Evolutionary conservation across 2,329 filamentous ascomycete genomes (phyloP), one percentile per base, ranked within the genome.

Genomic region (Rhynchosporium agropyri): DNA sequence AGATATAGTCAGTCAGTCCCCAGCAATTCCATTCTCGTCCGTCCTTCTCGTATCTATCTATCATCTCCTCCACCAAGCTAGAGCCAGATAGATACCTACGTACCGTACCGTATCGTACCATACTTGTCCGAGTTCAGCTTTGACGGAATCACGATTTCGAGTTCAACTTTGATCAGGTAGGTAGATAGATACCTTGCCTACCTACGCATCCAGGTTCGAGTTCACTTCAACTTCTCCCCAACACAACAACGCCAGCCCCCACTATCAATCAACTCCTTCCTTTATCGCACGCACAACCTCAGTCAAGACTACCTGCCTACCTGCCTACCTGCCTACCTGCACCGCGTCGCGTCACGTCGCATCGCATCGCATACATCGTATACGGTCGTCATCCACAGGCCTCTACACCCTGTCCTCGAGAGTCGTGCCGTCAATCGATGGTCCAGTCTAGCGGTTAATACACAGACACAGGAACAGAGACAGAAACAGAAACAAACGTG

Each of bases 391-490:
- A 7, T 40, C 13, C 51, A 54, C 51, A 54, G 13, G 33, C 33
- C 43, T 3, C n/a, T 33, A 13, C 40, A 10, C 36, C 36, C 9
- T 40, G n/a, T 36, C 51, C 20, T 54, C 51, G 33, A 54, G 20
- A 40, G 36, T 54, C 29, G n/a, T 42, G 51, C 51, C 36, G 33
- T 54, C 38, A 26, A 12, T 29, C 40, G 38, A 51, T 33, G 48
- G 48, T 29, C 48, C 31, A 36, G 31, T 51, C 29, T 51, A 51
- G 29, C 48, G 48, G 29, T 36, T 51, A 29, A 33, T 51, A 54
- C 51, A 46, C 56, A 40, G 33, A 33, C 9, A 36, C 33, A 36
- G 33, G 9, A 5, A 36, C 33, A 36, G 33, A 36, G 6, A 36
- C 33, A 36, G 33, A 36, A 36, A 36, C 33, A 36, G 33, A 36